Conservation (phyloP, 768 basidiomycete species). For the Podaxis carcinomalis region DNA sequence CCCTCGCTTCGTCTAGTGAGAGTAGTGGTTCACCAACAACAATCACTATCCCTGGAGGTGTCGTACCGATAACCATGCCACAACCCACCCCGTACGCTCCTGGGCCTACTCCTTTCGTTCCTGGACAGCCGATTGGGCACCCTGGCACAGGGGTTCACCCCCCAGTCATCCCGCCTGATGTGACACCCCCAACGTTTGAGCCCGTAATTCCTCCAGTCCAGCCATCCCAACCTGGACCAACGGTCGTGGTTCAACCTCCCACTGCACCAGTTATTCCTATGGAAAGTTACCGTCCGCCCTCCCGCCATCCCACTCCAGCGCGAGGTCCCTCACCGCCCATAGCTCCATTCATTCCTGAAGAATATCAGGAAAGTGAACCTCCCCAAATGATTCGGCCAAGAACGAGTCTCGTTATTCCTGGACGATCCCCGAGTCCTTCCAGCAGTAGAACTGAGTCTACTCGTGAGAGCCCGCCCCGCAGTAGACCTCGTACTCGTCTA, state of each 20-base stretch:
- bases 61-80: slow-evolving; percentile 12
- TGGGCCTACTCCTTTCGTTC: background rate
- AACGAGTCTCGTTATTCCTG: background rate
- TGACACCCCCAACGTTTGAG: slow-evolving; percentile 6
- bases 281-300: background rate
- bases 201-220: slow-evolving; percentile 13
- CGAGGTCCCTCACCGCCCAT: background rate
- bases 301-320: slow-evolving; percentile 1
- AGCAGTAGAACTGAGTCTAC: slow-evolving; percentile 9
- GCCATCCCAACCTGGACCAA: background rate
- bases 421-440: background rate
- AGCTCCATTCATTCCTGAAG: slow-evolving; percentile 20
- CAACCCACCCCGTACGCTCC: slow-evolving; percentile 4
- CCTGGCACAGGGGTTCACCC: slow-evolving; percentile 6
- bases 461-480: background rate
- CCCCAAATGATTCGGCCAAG: slow-evolving; percentile 6
- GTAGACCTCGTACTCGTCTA: slow-evolving; percentile 9
- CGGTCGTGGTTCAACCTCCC: background rate
- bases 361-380: slow-evolving; percentile 7
- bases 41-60: slow-evolving; percentile 9
- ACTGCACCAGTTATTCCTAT: background rate
- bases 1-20: slow-evolving; percentile 1
- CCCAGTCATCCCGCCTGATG: slow-evolving; percentile 18
- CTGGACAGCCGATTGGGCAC: background rate
- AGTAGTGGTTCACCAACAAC: slow-evolving; percentile 2